A percentile compares a stretch with the other conserved stretches of the same genome.
phyloP scores from a whole-genome alignment of 139 green algal species.

The Chlorella sp. region DNA sequence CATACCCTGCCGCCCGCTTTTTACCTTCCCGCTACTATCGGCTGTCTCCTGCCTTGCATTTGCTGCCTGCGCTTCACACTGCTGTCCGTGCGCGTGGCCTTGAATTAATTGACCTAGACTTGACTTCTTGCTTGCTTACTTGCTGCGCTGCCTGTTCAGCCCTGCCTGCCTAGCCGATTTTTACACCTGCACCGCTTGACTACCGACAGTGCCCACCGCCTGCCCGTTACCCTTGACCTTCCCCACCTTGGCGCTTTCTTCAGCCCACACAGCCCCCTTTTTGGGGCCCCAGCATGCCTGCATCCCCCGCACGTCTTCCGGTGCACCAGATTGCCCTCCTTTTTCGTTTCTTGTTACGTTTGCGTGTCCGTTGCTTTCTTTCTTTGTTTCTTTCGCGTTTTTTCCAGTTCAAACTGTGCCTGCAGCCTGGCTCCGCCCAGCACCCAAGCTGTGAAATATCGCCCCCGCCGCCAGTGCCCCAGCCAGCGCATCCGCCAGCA shows the following conservation, averaged over 20 bases:
- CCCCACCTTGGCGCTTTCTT: background rate
- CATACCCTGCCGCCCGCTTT: background rate
- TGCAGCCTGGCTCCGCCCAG: background rate
- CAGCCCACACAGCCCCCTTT: background rate
- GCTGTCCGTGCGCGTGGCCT: background rate
- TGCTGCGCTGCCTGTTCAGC: background rate
- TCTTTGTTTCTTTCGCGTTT: background rate
- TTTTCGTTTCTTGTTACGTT: background rate
- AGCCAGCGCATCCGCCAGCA: background rate
- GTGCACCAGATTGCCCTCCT: background rate
- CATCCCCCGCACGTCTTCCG: background rate
- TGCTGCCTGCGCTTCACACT: background rate
- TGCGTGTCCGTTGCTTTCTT: background rate
- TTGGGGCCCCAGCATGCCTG: too few relatives aligned
- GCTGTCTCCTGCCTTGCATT: background rate
- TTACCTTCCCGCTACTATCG: too few relatives aligned
- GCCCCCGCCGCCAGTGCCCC: constrained; percentile 1
- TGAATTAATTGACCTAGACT: background rate
- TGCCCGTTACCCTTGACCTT: background rate
- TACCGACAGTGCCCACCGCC: too few relatives aligned
- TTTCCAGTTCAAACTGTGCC: background rate
- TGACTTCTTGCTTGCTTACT: background rate
- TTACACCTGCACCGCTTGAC: too few relatives aligned
- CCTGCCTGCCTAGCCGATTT: background rate
- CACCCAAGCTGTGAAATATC: constrained; percentile 16